These are phyloP conservation scores for Clavulina sp. DNA, from an alignment of 768 basidiomycete genomes.

Conservation along the genomic window DNA sequence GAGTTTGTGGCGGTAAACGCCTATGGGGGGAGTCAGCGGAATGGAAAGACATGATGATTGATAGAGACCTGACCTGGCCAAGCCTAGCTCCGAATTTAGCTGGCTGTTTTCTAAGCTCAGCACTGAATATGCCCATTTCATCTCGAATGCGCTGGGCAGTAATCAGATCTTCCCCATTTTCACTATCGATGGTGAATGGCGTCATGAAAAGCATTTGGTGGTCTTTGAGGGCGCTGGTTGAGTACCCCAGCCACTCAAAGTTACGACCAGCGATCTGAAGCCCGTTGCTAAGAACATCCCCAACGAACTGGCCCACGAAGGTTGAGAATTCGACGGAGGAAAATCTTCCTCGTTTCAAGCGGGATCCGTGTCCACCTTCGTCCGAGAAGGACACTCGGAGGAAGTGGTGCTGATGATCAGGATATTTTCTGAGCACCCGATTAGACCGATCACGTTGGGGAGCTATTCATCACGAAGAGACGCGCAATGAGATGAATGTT, in stretches of 20 bases:
- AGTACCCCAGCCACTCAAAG: conserved; percentile 54
- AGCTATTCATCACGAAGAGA: no score
- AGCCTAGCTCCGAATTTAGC: conserved; percentile 55
- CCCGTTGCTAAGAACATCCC: conserved; percentile 37
- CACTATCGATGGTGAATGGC: conserved; percentile 26
- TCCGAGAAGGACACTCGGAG: conserved; percentile 73
- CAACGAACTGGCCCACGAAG: conserved; percentile 43
- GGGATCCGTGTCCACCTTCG: conserved; percentile 57
- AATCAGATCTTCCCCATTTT: no score
- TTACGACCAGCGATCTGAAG: conserved; percentile 39
- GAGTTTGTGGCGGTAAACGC: conserved; percentile 61
- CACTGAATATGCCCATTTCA: conserved; percentile 34
- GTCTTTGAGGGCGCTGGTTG: conserved; percentile 52
- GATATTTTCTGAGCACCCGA: conserved; percentile 53
- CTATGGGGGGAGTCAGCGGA: conserved; percentile 24
- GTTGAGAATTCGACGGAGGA: conserved; percentile 35
- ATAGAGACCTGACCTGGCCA: not conserved
- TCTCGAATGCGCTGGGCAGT: conserved; percentile 34
- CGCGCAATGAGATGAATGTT: conserved; percentile 28
- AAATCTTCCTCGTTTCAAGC: conserved; percentile 37
- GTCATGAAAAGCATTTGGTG: conserved; percentile 72
- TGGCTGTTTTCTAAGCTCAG: conserved; percentile 39
- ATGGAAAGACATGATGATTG: not conserved
- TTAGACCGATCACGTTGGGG: conserved; percentile 39
- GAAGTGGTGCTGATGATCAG: conserved; percentile 45